Conservation (phyloP, 371 early-diverging fungal genomes). For the Nosema bombycis region DNA sequence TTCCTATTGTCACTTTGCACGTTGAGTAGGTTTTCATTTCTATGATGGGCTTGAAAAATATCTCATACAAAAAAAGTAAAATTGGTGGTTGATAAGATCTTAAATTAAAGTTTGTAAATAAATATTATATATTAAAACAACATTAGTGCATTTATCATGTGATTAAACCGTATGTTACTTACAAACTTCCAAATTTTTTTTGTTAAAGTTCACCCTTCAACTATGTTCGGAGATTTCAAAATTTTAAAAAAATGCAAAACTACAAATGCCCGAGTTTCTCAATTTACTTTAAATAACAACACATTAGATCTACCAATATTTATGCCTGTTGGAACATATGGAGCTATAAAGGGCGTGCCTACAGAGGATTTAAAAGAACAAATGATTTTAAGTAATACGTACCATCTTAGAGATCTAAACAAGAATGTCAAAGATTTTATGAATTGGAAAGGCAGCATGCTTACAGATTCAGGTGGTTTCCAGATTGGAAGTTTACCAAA, state of each 20-base stretch:
- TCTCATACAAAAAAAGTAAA: neutral
- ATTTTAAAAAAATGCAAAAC: constrained; percentile 69
- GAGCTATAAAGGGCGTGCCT: constrained; percentile 78
- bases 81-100: neutral
- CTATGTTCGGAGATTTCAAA: constrained; percentile 45
- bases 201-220: neutral
- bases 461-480: constrained; percentile 87
- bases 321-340: constrained; percentile 95
- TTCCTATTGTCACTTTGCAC: constrained; percentile 43
- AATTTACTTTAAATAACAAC: constrained; percentile 73
- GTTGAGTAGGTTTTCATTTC: constrained; percentile 43
- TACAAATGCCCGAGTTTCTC: constrained; percentile 76
- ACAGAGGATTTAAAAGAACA: constrained; percentile 74
- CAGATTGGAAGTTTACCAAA: constrained; percentile 84
- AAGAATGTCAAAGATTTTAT: constrained; percentile 75
- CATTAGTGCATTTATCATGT: no score
- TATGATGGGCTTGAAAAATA: neutral
- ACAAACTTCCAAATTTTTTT: neutral
- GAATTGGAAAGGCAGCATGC: constrained; percentile 73
- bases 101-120: no score
- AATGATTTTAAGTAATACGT: constrained; percentile 82
- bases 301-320: constrained; percentile 80
- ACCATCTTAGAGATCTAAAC: constrained; percentile 58
- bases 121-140: no score
- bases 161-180: no score